A percentile compares a stretch with the other conserved stretches of the same genome.
These are phyloP conservation scores for sweet orange (Citrus sinensis) DNA, from an alignment of 345 rosid species.

Conservation along the genomic window DNA sequence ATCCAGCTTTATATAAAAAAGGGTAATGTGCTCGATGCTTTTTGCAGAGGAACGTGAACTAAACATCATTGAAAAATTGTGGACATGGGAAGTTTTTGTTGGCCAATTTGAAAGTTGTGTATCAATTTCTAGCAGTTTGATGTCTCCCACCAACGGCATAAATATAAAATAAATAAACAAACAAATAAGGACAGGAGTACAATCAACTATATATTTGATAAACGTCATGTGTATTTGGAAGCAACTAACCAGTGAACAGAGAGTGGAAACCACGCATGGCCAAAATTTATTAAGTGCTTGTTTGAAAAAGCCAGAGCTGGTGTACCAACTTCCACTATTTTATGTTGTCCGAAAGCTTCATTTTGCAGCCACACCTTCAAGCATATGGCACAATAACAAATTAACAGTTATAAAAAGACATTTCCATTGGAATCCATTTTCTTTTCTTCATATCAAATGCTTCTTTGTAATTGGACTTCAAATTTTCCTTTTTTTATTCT, in stretches of 20 bases:
- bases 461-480: not conserved
- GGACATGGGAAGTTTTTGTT: too few species aligned
- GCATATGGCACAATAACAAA: not conserved
- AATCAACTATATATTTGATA: not conserved
- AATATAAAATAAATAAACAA: not conserved
- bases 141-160: too few species aligned
- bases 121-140: too few species aligned
- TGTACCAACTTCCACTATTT: not conserved
- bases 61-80: too few species aligned
- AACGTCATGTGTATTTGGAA: not conserved
- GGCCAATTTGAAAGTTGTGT: too few species aligned
- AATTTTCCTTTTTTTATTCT: not conserved
- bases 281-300: not conserved
- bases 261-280: conserved; percentile 12
- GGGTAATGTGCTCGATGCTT: too few species aligned
- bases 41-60: too few species aligned
- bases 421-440: not conserved
- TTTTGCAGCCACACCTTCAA: not conserved
- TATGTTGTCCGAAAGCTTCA: not conserved
- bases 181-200: not conserved
- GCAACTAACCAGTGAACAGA: not conserved
- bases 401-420: not conserved
- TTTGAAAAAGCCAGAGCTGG: not conserved
- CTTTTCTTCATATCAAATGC: not conserved
- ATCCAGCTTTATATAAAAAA: too few species aligned